Conservation (phyloP, 1,139 yeast genomes). For the Saccharomyces pastorianus region DNA sequence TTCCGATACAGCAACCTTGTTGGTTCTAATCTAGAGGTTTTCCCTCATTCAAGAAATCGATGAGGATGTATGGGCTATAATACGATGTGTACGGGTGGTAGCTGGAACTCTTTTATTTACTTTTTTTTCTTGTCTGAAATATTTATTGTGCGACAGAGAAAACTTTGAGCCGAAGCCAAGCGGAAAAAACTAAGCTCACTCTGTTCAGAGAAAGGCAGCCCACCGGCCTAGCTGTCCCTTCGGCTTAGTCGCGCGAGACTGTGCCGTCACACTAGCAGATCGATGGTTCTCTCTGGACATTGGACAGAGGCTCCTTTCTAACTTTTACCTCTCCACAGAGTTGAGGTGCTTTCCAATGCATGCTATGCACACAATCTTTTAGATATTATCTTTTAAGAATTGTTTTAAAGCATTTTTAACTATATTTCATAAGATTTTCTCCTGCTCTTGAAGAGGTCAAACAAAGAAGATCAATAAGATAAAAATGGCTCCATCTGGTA, state of each 20-base stretch:
- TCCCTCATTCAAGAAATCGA: background rate
- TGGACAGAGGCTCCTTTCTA: background rate
- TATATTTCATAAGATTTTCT: background rate
- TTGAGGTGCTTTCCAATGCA: background rate
- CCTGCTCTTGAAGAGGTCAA: background rate
- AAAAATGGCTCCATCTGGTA: constrained; percentile 49
- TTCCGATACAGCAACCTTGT: background rate
- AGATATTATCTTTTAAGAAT: background rate
- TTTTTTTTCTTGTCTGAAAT: background rate
- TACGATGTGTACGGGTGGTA: background rate
- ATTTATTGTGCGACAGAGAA: background rate
- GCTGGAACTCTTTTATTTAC: too few species aligned
- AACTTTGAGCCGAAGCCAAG: background rate
- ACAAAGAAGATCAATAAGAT: constrained; percentile 4
- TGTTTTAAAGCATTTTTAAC: background rate
- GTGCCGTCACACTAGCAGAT: background rate
- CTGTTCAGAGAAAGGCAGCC: background rate
- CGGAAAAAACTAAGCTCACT: background rate
- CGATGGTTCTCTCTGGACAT: background rate
- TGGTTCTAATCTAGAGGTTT: background rate
- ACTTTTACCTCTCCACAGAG: background rate
- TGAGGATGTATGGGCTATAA: background rate
- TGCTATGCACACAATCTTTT: background rate
- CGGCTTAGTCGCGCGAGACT: background rate
- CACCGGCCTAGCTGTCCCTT: background rate